These are phyloP conservation scores for Rhizopogon vesiculosus DNA, from an alignment of 768 basidiomycete species.

Conservation along the genomic window DNA sequence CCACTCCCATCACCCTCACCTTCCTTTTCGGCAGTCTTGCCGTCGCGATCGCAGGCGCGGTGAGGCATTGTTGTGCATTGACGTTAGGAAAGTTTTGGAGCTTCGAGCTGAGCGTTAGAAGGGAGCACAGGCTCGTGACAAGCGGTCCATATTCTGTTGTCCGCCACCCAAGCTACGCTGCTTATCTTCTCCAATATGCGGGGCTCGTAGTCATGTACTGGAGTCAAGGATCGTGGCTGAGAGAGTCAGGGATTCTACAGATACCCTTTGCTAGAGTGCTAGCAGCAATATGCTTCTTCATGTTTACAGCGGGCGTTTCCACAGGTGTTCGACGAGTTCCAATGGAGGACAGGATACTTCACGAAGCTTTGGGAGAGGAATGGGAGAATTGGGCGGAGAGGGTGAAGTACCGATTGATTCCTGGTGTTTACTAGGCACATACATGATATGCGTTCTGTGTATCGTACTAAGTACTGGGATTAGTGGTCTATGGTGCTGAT, in stretches of 20 bases:
- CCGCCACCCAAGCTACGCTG: constrained; percentile 26
- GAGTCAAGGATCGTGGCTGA: constrained; percentile 7
- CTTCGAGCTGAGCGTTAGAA: constrained; percentile 18
- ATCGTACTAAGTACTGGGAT: neutral
- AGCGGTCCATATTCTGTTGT: constrained; percentile 23
- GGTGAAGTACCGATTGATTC: constrained; percentile 29
- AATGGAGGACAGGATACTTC: constrained; percentile 26
- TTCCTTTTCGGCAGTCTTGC: constrained; percentile 15
- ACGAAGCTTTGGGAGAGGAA: constrained; percentile 24
- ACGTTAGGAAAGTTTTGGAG: constrained; percentile 22
- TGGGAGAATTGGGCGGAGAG: constrained; percentile 27
- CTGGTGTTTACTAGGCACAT: constrained; percentile 20
- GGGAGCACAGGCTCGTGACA: constrained; percentile 21
- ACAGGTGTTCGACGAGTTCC: neutral
- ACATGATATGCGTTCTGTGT: neutral
- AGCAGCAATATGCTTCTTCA: neutral
- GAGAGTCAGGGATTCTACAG: constrained; percentile 4
- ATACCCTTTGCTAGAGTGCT: neutral
- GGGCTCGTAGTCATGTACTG: constrained; percentile 1
- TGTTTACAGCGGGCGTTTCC: neutral
- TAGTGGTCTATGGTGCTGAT: neutral
- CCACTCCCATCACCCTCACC: constrained; percentile 2
- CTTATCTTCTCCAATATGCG: constrained; percentile 1
- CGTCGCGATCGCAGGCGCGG: constrained; percentile 9
- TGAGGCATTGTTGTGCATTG: constrained; percentile 21